Base-by-base conservation (phyloP, 306 rosid species). In the Quercus agrifolia region DNA sequence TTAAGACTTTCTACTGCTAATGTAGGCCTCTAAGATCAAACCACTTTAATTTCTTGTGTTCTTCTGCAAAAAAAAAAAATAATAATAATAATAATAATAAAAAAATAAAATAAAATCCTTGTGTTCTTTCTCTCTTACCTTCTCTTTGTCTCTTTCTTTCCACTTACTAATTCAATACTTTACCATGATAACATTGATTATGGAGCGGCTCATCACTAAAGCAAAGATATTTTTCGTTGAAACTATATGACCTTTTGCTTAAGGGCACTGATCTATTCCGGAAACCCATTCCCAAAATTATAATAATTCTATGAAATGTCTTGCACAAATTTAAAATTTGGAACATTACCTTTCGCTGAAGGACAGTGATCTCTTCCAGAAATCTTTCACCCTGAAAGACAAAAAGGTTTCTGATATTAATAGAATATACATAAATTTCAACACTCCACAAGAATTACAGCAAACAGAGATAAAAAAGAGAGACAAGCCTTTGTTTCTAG, bases 381-480 rank as follows among this genome's bases (percentile, higher is more conserved):
- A 64, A 19, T 51, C 28, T 82, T 75, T 80, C 79, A 71, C 44
- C 77, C 88, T 85, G 74, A 76, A 81, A 70, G 20, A 44, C 59
- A 25, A 6, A 61, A 25, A 38, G 30, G 5, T 2, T n/a, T 15
- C 38, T 33, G 9, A 17, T 23, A 20, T 19, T 67, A 51, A 52
- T 30, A 67, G 11, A 20, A 11, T 11, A 23, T 28, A 75, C 74
- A 80, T 13, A 74, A 72, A 79, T 52, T 9, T 54, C 46, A 14
- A 38, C 1, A 15, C 5, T 3, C 9, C 72, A 71, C n/a, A 5
- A 77, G 63, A 33, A 41, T 71, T 31, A 25, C 23, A 17, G 20
- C 10, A 35, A 6, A 44, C 18, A 20, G 18, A n/a, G n/a, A 46
- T 25, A 27, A 13, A 38, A 62, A 13, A 9, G 23, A 21, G 1